These are phyloP conservation scores for Lentinula novae-zelandiae DNA, from an alignment of 1,284 basidiomycete genomes.

Conservation along the genomic window DNA sequence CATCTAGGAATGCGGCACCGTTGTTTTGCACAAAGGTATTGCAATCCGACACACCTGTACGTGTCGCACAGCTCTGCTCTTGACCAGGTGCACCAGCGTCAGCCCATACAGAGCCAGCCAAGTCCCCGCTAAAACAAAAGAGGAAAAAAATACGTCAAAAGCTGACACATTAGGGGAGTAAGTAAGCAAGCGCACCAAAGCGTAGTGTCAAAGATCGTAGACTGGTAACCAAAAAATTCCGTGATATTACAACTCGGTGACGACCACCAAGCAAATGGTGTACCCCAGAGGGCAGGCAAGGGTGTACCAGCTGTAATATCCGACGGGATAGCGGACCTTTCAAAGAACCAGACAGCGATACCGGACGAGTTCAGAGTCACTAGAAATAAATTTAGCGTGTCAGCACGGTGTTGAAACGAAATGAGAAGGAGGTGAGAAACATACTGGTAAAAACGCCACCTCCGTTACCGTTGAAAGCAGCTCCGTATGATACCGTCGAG, in stretches of 20 bases:
- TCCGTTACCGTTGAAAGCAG: slow-evolving; percentile 64
- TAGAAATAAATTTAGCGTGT: background rate
- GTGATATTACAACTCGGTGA: slow-evolving; percentile 67
- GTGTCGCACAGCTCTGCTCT: slow-evolving; percentile 72
- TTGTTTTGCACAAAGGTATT: slow-evolving; percentile 69
- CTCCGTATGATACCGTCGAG: slow-evolving; percentile 54
- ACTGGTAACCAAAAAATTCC: slow-evolving; percentile 72
- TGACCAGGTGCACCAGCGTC: slow-evolving; percentile 72
- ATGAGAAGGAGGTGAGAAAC: slow-evolving; percentile 19
- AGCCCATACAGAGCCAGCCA: slow-evolving; percentile 79
- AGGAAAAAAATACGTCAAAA: slow-evolving; percentile 15
- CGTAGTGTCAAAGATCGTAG: slow-evolving; percentile 79
- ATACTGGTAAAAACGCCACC: slow-evolving; percentile 83
- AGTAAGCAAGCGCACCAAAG: slow-evolving; percentile 53
- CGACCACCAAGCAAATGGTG: slow-evolving; percentile 72
- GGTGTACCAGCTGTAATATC: slow-evolving; percentile 72
- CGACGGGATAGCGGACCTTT: slow-evolving; percentile 62
- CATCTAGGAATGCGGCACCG: slow-evolving; percentile 69
- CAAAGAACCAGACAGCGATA: slow-evolving; percentile 79
- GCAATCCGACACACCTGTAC: slow-evolving; percentile 78
- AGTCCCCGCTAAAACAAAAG: slow-evolving; percentile 65
- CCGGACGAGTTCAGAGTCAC: slow-evolving; percentile 60
- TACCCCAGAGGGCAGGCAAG: slow-evolving; percentile 69
- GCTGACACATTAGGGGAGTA: background rate
- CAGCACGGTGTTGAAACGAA: background rate